Base-by-base conservation (phyloP, 305 asterid species). In the Fraxinus angustifolia region DNA sequence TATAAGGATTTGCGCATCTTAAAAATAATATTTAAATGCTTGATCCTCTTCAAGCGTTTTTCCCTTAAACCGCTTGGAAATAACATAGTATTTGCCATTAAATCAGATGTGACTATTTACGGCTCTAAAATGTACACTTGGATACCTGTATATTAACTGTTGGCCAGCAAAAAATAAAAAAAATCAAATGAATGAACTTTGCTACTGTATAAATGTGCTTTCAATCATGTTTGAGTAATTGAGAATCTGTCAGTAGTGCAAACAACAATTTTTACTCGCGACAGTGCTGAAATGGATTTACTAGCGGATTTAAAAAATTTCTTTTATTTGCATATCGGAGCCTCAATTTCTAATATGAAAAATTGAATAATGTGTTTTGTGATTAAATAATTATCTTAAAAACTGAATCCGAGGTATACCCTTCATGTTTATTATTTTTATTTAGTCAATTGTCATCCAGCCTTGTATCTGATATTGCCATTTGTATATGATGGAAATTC, bases 121-220 rank as follows among this genome's bases (percentile, higher is more conserved):
- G 40, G 17, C 74, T 68, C 74, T 68, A 68, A 67, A 30, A 30
- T 68, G 14, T 16, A 31, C 74, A 68, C 23, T 12, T 67, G 73
- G 34, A 28, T 7, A 30, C 19, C 74, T 11, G 68, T 79, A 62
- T 78, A 56, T 35, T 68, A 81, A 72, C 79, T 72, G 78, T 80
- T 33, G 56, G 30, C 34, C 21, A 21, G 76, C 78, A 4, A 78
- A 38, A 40, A 16, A 70, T 60, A 26, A 78, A 77, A 53, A 12
- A n/a, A 53, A 53, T 73, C 79, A 50, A 75, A 45, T 79, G 75
- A 42, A 16, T 17, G 31, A 50, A 58, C 31, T 60, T 28, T 12
- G 8, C 34, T 65, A 65, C 19, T 23, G 73, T 10, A 10, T 28
- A 26, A 17, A 68, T 68, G 17, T 68, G 74, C 74, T 26, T 4